Conservation (phyloP, 1,284 basidiomycete species). For the Apiotrichum sp. region DNA sequence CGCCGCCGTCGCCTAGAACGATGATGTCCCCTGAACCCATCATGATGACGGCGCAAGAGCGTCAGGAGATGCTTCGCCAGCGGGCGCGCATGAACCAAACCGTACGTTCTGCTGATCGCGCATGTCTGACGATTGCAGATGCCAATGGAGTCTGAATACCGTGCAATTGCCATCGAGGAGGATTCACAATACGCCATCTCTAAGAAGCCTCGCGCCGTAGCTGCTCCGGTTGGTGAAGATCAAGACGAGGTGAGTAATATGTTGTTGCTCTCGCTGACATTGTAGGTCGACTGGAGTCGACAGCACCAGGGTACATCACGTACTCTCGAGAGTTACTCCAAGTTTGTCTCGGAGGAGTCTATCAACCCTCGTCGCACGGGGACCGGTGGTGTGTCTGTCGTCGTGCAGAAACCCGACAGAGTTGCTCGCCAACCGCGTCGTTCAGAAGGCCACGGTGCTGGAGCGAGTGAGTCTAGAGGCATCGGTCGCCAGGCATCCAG, state of each 20-base stretch:
- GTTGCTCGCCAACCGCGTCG: too few relatives aligned
- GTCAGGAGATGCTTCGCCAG: neutral
- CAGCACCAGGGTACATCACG: neutral
- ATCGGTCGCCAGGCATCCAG: neutral
- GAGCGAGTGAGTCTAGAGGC: neutral
- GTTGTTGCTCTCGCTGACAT: too few relatives aligned
- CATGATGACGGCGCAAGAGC: neutral
- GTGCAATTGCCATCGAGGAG: too few relatives aligned
- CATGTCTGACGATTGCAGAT: too few relatives aligned
- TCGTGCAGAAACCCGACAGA: neutral
- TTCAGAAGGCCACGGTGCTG: neutral
- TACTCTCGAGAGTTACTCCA: slow-evolving; percentile 13
- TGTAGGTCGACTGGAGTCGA: too few relatives aligned
- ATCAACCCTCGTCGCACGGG: slow-evolving; percentile 22
- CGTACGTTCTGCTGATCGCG: too few relatives aligned
- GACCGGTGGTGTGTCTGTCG: slow-evolving; percentile 26
- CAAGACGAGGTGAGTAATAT: too few relatives aligned
- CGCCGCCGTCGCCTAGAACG: neutral
- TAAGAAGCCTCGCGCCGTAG: neutral
- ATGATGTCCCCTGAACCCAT: neutral
- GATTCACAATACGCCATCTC: neutral
- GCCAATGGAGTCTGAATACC: too few relatives aligned
- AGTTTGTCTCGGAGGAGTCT: slow-evolving; percentile 29
- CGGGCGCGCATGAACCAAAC: too few relatives aligned
- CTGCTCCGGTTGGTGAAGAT: neutral